These are phyloP conservation scores for Paralagenidium karlingii DNA, from an alignment of 352 stramenopile species.

Conservation along the genomic window DNA sequence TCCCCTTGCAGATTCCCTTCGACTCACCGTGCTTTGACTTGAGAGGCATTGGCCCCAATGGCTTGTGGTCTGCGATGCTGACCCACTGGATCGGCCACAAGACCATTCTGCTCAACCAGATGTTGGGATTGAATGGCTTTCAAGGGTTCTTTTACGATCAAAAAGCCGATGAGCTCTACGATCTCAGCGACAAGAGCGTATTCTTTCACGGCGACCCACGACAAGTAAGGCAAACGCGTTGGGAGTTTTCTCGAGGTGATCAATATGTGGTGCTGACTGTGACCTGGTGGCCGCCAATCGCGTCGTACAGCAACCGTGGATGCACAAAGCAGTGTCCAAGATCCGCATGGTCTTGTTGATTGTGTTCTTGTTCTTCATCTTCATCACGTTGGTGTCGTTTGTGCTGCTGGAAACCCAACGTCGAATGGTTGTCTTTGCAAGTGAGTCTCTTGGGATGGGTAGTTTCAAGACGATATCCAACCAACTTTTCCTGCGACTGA, in stretches of 20 bases:
- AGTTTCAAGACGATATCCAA: background rate
- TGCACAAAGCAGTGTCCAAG: conserved; percentile 83
- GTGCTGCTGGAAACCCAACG: conserved; percentile 89
- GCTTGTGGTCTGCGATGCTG: conserved; percentile 28
- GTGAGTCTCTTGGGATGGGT: conserved; percentile 4
- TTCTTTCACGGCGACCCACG: conserved; percentile 20
- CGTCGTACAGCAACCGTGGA: no score
- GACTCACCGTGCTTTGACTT: conserved; percentile 37
- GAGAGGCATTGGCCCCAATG: conserved; percentile 15
- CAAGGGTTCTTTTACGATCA: conserved; percentile 63
- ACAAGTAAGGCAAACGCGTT: no score
- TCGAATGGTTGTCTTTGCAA: conserved; percentile 88
- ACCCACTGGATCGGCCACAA: conserved; percentile 68
- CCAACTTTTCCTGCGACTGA: background rate
- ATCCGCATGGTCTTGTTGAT: conserved; percentile 83
- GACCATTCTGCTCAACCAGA: conserved; percentile 89
- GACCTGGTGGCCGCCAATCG: no score
- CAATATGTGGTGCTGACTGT: no score
- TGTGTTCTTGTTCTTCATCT: conserved; percentile 90
- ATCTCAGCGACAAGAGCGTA: conserved; percentile 60
- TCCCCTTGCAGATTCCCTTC: conserved; percentile 17
- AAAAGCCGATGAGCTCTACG: conserved; percentile 31
- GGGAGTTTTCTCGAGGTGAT: no score
- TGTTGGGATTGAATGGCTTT: conserved; percentile 43
- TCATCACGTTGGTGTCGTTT: conserved; percentile 87